Percentiles rank a stretch among this genome's conserved stretches.
Conservation (phyloP, 2,329 filamentous ascomycete species). For the Coleophoma crateriformis region DNA sequence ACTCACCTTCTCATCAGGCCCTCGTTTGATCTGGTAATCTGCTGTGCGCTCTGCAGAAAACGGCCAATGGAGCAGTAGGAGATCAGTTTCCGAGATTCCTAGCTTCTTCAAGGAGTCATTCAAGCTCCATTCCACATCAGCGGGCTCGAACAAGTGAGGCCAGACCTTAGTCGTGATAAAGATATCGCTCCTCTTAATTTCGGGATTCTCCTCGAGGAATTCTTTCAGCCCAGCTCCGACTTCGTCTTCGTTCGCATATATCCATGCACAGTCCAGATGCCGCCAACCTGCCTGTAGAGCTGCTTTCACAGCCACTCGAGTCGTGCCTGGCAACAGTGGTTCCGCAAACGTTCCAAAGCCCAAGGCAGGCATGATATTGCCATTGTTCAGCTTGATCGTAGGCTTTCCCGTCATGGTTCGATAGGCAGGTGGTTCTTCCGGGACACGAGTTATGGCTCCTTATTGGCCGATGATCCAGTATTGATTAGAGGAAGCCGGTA, state of each 20-base stretch:
- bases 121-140: slow-evolving; percentile 61
- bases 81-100: slow-evolving; percentile 73
- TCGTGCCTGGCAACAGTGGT: slow-evolving; percentile 30
- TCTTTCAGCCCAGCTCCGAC: slow-evolving; percentile 72
- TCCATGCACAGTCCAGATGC: slow-evolving; percentile 65
- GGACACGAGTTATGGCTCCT: not conserved
- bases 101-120: slow-evolving; percentile 67
- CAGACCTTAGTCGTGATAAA: slow-evolving; percentile 82
- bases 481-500: not conserved
- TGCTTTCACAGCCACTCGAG: slow-evolving; percentile 41
- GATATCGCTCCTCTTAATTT: slow-evolving; percentile 67
- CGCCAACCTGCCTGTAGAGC: slow-evolving; percentile 63
- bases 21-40: slow-evolving; percentile 54
- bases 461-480: not conserved
- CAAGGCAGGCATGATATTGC: slow-evolving; percentile 31
- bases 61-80: slow-evolving; percentile 81
- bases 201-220: slow-evolving; percentile 53
- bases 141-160: slow-evolving; percentile 63
- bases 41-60: slow-evolving; percentile 69
- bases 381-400: slow-evolving; percentile 27
- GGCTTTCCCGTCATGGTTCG: slow-evolving; percentile 7
- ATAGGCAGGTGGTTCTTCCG: not conserved
- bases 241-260: slow-evolving; percentile 74
- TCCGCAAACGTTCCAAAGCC: slow-evolving; percentile 33
- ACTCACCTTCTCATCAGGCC: slow-evolving; percentile 43